phyloP scores from a whole-genome alignment of 371 early-diverging fungal species.

The Actinomortierella wolfii region DNA sequence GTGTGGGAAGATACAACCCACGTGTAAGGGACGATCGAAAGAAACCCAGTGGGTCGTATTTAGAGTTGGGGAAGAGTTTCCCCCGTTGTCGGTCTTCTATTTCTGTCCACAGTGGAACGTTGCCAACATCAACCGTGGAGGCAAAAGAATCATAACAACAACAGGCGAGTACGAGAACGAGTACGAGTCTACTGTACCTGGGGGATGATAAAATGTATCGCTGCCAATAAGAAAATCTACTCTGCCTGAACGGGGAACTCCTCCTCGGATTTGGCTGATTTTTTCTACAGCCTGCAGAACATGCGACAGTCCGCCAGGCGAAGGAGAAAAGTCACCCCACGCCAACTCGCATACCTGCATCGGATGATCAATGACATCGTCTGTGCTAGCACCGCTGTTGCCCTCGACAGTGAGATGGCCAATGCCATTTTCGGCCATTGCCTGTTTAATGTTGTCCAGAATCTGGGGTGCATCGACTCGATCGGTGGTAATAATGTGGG shows the following conservation, averaged over 20 bases:
- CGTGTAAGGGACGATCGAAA: too few relatives aligned
- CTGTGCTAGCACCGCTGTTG: not conserved
- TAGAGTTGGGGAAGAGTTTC: not conserved
- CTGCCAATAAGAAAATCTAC: conserved; percentile 61
- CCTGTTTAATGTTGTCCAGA: conserved; percentile 47
- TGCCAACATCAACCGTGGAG: too few relatives aligned
- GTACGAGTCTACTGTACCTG: conserved; percentile 39
- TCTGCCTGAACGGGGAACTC: conserved; percentile 10
- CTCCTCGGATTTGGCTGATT: conserved; percentile 5
- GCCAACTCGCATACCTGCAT: conserved; percentile 38
- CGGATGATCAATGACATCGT: not conserved
- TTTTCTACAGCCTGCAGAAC: conserved; percentile 32
- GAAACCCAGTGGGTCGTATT: not conserved
- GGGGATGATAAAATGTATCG: conserved; percentile 64
- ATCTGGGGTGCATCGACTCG: conserved; percentile 48
- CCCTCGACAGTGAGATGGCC: too few relatives aligned
- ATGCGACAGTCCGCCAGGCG: conserved; percentile 27
- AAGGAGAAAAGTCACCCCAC: conserved; percentile 53
- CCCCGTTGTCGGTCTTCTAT: not conserved
- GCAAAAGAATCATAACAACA: too few relatives aligned
- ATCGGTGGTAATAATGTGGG: conserved; percentile 47
- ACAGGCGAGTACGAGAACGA: too few relatives aligned
- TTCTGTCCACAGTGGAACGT: too few relatives aligned
- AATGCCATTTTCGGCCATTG: conserved; percentile 46
- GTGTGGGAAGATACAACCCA: too few relatives aligned